Evolutionary conservation across 352 stramenopile species (phyloP).

Genomic region (Ophiocytium majus): DNA sequence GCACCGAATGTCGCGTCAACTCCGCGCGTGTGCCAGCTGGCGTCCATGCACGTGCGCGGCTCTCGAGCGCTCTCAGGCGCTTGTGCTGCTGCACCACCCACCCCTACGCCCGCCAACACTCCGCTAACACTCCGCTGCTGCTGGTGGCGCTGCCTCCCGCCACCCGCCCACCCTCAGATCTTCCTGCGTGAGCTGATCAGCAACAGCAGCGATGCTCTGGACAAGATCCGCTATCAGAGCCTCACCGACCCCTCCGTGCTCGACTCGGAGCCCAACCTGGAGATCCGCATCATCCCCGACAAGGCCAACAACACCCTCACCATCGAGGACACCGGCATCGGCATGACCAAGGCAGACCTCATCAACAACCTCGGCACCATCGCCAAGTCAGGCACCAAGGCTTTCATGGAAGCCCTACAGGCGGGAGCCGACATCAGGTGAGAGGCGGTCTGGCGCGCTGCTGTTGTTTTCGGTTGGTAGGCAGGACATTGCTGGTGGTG

Average conservation of each 20-base stretch:
- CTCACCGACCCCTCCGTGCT: constrained; percentile 92
- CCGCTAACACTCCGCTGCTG: not conserved
- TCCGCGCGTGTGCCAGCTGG: no score
- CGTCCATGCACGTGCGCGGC: no score
- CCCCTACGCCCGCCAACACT: not conserved
- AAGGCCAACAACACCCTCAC: constrained; percentile 99
- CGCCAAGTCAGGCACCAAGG: constrained; percentile 99
- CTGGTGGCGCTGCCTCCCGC: no score
- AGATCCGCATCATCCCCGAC: constrained; percentile 98
- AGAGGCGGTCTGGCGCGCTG: no score
- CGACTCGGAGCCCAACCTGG: constrained; percentile 91
- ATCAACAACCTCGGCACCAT: constrained; percentile 99
- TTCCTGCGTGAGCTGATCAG: constrained; percentile 88
- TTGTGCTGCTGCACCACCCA: not conserved
- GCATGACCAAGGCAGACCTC: constrained; percentile 99
- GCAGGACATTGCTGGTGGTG: no score
- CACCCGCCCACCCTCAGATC: constrained; percentile 29
- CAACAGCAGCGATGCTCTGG: constrained; percentile 91
- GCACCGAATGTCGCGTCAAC: no score
- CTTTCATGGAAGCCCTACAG: constrained; percentile 97
- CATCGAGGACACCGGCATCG: constrained; percentile 96
- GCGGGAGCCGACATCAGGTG: constrained; percentile 91
- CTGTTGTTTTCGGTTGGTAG: no score
- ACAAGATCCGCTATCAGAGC: constrained; percentile 96
- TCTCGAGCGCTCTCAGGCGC: no score